Base-by-base conservation (phyloP, 2,329 filamentous ascomycete genomes). In the Colletotrichum phormii region DNA sequence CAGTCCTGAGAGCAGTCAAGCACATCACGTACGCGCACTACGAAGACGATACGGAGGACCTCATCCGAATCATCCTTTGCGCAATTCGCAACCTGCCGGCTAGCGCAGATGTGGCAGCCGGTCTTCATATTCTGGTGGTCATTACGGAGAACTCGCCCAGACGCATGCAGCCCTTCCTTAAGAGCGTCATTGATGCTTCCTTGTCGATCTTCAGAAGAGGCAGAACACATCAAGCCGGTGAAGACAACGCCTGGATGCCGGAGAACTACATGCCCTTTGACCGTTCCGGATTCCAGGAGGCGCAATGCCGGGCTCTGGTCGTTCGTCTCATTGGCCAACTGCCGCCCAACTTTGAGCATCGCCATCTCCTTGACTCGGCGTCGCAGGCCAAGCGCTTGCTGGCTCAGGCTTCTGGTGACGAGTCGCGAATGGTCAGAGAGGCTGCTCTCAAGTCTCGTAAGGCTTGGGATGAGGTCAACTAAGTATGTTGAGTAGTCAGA, bases 1-100 rank as follows among this genome's bases (percentile, higher is more conserved):
- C 84, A 3, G 82, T 86, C 6, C 81, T 91, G 5, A 80, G 86
- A 0, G 82, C 88, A 59, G 80, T 89, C 8, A 85, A 83, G 72
- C 84, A 89, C 76, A 84, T 90, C 70, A 80, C 80, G 22, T 89
- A 86, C 64, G 77, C 82, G 2, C 84, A 89, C 22, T 91, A 89
- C 77, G 84, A 89, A 55, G 84, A 86, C 18, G 88, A 91, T 61
- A 80, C 84, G 0, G 82, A 82, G 4, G 78, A 80, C 37, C 81
- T 90, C 6, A 79, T 89, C 3, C 84, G 86, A 9, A 81, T 90
- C 18, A 82, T 86, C 6, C 85, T 91, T 37, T 83, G 84, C 0
- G 82, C 85, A 0, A 80, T 89, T 6, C 83, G 83, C 67, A 86
- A 81, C 22, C 80, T 85, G 9, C 80, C 82, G 4, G 73, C 80